These are phyloP conservation scores for Pythium aristosporum DNA, from an alignment of 352 stramenopile genomes.

Conservation along the genomic window DNA sequence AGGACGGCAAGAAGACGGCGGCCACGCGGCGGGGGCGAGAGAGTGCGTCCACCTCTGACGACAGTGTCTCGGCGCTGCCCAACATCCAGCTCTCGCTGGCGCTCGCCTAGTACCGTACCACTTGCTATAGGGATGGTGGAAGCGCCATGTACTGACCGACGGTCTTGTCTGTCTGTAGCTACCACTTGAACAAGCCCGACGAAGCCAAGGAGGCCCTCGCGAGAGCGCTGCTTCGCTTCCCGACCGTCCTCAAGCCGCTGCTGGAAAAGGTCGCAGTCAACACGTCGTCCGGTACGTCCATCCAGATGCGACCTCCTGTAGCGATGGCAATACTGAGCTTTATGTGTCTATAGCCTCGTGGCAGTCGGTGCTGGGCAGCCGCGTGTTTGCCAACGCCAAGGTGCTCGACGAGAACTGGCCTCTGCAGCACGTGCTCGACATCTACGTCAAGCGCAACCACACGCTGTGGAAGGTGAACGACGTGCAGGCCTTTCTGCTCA, in stretches of 20 bases:
- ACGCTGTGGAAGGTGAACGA: constrained; percentile 86
- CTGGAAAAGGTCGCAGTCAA: constrained; percentile 75
- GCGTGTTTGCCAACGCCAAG: constrained; percentile 77
- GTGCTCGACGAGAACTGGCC: constrained; percentile 52
- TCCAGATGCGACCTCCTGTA: background rate
- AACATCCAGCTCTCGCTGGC: constrained; percentile 79
- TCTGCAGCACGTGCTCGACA: constrained; percentile 73
- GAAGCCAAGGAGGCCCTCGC: constrained; percentile 66
- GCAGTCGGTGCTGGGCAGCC: constrained; percentile 68
- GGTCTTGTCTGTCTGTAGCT: constrained; percentile 35
- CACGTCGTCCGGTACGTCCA: constrained; percentile 54
- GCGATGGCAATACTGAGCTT: background rate
- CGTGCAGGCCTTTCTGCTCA: constrained; percentile 66
- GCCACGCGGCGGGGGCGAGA: background rate
- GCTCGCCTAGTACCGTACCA: constrained; percentile 54
- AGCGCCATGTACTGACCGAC: background rate
- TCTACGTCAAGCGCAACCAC: constrained; percentile 79
- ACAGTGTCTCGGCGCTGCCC: constrained; percentile 53
- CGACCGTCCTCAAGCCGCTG: constrained; percentile 65
- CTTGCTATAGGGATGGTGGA: background rate
- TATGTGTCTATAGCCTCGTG: constrained; percentile 47
- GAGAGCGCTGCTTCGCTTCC: constrained; percentile 60
- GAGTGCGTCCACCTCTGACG: constrained; percentile 1
- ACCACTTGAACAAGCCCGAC: constrained; percentile 56
- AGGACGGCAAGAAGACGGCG: background rate